Conservation (phyloP, 352 stramenopile species). For the Phytophthora podocarpi region DNA sequence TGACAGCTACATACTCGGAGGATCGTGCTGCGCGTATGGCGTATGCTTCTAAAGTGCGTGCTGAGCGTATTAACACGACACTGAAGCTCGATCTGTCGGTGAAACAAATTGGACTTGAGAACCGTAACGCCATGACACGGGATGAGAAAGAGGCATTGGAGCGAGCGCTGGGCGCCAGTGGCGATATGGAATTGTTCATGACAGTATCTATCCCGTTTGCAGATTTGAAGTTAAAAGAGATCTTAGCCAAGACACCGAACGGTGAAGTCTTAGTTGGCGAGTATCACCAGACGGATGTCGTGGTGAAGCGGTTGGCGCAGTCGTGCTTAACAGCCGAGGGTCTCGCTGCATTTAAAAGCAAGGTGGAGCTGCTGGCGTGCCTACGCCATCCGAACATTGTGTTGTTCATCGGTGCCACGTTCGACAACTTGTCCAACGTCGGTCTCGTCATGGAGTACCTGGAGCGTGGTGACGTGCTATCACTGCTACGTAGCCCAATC, state of each 20-base stretch:
- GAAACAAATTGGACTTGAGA: constrained; percentile 74
- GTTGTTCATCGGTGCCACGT: constrained; percentile 85
- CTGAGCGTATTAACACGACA: constrained; percentile 82
- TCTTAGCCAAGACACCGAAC: constrained; percentile 67
- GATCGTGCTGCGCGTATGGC: constrained; percentile 70
- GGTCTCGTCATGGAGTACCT: constrained; percentile 83
- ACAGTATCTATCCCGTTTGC: constrained; percentile 80
- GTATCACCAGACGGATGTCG: constrained; percentile 76
- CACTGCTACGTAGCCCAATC: constrained; percentile 65
- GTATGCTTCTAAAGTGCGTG: constrained; percentile 76
- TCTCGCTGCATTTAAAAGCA: constrained; percentile 73
- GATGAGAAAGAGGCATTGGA: constrained; percentile 69
- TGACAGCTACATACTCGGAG: constrained; percentile 80
- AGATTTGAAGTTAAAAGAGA: constrained; percentile 76
- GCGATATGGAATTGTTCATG: constrained; percentile 62
- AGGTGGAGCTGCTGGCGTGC: constrained; percentile 79
- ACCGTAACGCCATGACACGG: constrained; percentile 52
- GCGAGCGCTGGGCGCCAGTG: constrained; percentile 46
- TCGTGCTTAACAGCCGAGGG: constrained; percentile 62
- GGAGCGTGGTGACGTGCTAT: constrained; percentile 70
- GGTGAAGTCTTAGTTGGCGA: constrained; percentile 74
- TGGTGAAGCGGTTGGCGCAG: constrained; percentile 77
- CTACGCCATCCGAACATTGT: constrained; percentile 88
- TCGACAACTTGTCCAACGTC: constrained; percentile 81
- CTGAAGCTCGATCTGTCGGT: constrained; percentile 80